Conservation (phyloP, 805 yeast genomes). For the Starmerella roubikii region DNA sequence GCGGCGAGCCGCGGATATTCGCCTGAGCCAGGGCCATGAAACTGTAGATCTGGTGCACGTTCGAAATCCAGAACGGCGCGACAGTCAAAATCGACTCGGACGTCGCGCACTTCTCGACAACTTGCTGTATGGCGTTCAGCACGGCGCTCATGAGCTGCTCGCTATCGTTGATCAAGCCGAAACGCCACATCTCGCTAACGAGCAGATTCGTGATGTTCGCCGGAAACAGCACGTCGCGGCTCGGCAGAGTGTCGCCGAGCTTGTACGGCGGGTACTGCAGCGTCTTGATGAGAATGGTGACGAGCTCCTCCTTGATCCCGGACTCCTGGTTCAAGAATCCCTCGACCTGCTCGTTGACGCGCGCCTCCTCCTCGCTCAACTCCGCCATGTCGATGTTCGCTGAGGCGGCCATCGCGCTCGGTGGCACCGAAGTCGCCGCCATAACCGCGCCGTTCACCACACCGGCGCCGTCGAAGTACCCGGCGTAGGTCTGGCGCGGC, state of each 20-base stretch:
- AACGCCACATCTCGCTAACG: slow-evolving; percentile 94
- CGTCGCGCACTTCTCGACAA: slow-evolving; percentile 66
- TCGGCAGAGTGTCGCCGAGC: slow-evolving; percentile 65
- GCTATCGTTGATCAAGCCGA: slow-evolving; percentile 82
- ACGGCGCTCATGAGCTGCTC: slow-evolving; percentile 86
- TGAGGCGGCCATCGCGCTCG: slow-evolving; percentile 1
- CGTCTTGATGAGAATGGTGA: slow-evolving; percentile 46
- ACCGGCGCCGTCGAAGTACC: slow-evolving; percentile 1
- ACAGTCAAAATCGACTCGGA: slow-evolving; percentile 80
- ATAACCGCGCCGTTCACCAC: neutral
- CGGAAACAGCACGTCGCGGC: slow-evolving; percentile 90
- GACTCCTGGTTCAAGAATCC: slow-evolving; percentile 30
- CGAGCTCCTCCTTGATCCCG: slow-evolving; percentile 19
- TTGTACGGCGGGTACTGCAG: slow-evolving; percentile 74
- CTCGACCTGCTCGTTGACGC: slow-evolving; percentile 66
- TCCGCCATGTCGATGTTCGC: slow-evolving; percentile 6
- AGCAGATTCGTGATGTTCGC: slow-evolving; percentile 87
- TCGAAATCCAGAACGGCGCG: slow-evolving; percentile 96
- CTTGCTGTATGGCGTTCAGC: slow-evolving; percentile 69
- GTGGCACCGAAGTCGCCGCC: neutral
- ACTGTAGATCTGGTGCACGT: slow-evolving; percentile 87
- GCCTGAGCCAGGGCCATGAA: slow-evolving; percentile 89
- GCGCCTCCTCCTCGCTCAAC: slow-evolving; percentile 22
- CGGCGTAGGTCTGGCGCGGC: slow-evolving; percentile 4
- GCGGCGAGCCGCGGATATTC: slow-evolving; percentile 76